Conservation (phyloP, 768 basidiomycete species). For the Phylloporus rhodoxanthus region DNA sequence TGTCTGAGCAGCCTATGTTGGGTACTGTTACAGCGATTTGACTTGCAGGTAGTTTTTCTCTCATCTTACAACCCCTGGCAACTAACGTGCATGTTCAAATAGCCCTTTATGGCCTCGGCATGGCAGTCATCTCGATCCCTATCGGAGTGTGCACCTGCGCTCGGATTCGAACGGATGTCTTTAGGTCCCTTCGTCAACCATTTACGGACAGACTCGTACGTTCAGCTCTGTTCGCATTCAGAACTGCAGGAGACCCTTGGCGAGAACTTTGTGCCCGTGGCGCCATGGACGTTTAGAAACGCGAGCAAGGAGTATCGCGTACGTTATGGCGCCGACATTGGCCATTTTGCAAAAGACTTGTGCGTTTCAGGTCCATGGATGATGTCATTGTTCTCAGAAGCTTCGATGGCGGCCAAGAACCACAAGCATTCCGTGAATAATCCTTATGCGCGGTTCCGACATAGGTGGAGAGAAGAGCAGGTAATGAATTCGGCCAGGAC, state of each 20-base stretch:
- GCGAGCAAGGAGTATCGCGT: constrained; percentile 64
- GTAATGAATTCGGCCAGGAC: no score
- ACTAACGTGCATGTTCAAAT: no score
- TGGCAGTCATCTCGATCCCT: constrained; percentile 76
- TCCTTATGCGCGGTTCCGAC: constrained; percentile 76
- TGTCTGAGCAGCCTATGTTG: no score
- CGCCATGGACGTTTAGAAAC: constrained; percentile 69
- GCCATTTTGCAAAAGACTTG: constrained; percentile 72
- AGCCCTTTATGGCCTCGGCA: constrained; percentile 73
- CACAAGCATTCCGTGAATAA: constrained; percentile 74
- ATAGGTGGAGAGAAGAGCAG: constrained; percentile 68
- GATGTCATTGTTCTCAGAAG: not conserved
- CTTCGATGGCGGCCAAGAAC: constrained; percentile 61
- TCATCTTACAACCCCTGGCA: no score
- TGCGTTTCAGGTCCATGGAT: constrained; percentile 25
- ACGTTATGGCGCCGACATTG: constrained; percentile 58
- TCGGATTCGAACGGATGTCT: constrained; percentile 80
- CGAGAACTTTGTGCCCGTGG: constrained; percentile 58
- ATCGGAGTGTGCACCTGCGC: constrained; percentile 66
- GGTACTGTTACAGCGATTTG: constrained; percentile 55
- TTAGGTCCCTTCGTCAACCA: constrained; percentile 65
- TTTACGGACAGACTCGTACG: constrained; percentile 44
- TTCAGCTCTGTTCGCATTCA: constrained; percentile 34
- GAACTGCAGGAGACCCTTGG: constrained; percentile 47
- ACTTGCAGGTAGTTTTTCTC: no score